Conservation (phyloP, 2,329 filamentous ascomycete genomes). For the Aureobasidium vineae region DNA sequence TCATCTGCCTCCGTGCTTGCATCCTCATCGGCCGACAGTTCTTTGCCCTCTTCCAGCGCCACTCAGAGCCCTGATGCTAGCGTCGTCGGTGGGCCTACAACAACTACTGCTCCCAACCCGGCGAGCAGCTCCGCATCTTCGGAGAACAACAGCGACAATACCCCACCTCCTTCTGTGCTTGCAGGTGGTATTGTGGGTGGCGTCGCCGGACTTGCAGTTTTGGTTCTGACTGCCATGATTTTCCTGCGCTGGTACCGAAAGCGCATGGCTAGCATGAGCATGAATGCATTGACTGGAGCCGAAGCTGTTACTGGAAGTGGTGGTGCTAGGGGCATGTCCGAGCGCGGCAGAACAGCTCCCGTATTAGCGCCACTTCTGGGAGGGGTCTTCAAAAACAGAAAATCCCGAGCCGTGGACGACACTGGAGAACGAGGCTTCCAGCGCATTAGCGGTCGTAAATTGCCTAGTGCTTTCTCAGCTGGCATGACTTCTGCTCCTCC, state of each 20-base stretch:
- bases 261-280: constrained; percentile 35
- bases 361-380: constrained; percentile 32
- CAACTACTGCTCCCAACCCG: constrained; percentile 19
- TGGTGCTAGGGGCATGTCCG: constrained; percentile 42
- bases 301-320: constrained; percentile 28
- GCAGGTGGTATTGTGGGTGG: constrained; percentile 64
- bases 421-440: constrained; percentile 46
- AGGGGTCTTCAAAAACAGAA: constrained; percentile 27
- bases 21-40: background rate
- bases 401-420: constrained; percentile 4
- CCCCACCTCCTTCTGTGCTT: constrained; percentile 52
- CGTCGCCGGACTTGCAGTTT: constrained; percentile 55
- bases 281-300: constrained; percentile 35
- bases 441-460: constrained; percentile 49
- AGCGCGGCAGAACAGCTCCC: constrained; percentile 41
- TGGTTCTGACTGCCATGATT: constrained; percentile 53
- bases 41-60: constrained; percentile 11
- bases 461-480: constrained; percentile 50
- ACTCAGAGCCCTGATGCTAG: constrained; percentile 11
- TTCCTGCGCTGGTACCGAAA: constrained; percentile 54
- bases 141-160: constrained; percentile 29
- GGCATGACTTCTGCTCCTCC: constrained; percentile 43
- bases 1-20: background rate
- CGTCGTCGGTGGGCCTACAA: constrained; percentile 5
- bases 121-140: constrained; percentile 17